Conservation (phyloP, 1,284 basidiomycete genomes). For the Mycena citricolor region DNA sequence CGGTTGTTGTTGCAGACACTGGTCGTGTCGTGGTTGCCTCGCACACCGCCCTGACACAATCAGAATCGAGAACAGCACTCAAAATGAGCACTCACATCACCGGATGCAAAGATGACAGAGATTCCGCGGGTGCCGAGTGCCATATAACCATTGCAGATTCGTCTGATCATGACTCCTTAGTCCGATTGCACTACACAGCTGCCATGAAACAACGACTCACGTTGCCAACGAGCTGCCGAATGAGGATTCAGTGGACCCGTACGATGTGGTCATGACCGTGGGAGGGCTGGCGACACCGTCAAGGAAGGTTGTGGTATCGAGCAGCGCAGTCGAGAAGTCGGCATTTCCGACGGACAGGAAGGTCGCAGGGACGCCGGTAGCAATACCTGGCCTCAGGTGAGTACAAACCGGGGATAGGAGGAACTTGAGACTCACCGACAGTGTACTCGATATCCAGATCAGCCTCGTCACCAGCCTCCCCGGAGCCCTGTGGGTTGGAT, state of each 20-base stretch:
- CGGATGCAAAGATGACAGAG: constrained; percentile 47
- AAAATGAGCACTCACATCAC: constrained; percentile 34
- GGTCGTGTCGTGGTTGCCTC: constrained; percentile 56
- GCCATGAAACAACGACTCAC: constrained; percentile 3
- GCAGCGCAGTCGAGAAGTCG: constrained; percentile 30
- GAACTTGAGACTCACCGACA: constrained; percentile 31
- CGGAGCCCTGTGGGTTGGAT: constrained; percentile 38
- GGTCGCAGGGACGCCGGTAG: constrained; percentile 25
- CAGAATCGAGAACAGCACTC: background rate
- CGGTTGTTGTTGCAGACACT: constrained; percentile 32
- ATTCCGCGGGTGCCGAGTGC: constrained; percentile 45
- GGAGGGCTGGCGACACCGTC: constrained; percentile 42
- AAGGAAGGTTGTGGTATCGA: constrained; percentile 43
- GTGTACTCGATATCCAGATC: constrained; percentile 48
- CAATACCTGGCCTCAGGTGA: constrained; percentile 34
- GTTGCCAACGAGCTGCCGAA: constrained; percentile 15
- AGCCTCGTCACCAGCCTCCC: constrained; percentile 38
- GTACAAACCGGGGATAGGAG: background rate
- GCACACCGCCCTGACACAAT: constrained; percentile 41
- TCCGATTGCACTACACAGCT: too few species aligned
- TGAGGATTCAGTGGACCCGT: constrained; percentile 23
- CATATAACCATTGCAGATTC: constrained; percentile 19
- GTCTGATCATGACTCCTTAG: constrained; percentile 26
- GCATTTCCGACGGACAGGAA: constrained; percentile 23
- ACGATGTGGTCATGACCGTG: constrained; percentile 33